Evolutionary conservation across 345 rosid species (phyloP), one percentile per base, ranked within the genome.

Genomic region (Jatropha curcas): DNA sequence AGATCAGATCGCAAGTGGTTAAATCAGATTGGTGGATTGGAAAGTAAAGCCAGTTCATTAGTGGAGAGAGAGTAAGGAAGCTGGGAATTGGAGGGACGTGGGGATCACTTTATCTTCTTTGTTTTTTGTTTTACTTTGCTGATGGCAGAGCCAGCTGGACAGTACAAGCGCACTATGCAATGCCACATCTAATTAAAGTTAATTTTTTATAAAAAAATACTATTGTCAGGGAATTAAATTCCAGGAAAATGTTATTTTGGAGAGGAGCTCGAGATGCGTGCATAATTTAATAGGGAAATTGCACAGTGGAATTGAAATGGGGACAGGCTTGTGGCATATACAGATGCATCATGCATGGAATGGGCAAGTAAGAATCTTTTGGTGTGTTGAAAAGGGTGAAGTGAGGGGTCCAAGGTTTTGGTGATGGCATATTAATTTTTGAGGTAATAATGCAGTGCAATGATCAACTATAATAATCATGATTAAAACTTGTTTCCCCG

Each of bases 141-240:
- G 45, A 67, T 27, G 70, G 20, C 39, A 22, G 33, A 19, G 78
- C 85, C 88, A 84, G 84, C 84, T 79, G 82, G 79, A 70, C 53
- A 24, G 70, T 70, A 39, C 70, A 51, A 41, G 62, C 22, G 65
- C 71, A 68, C 65, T 34, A 35, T 46, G 4, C 61, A 12, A 3
- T n/a, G 30, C 67, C 67, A 37, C 31, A 45, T 57, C 39, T 17
- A 48, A 48, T 3, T 12, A 45, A 45, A 14, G 11, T 2, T 43
- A 45, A 45, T 25, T 13, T 55, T 20, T 5, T 55, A 8, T 22
- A 2, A 7, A 14, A 41, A 64, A 24, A 35, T 35, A 10, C 58
- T 5, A 11, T 31, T 14, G 55, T 13, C 45, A 59, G 30, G 59
- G 74, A 61, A 75, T 70, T 75, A 58, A 70, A 52, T 74, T 71